Evolutionary conservation across 1,139 yeast species (phyloP), one percentile per base, ranked within the genome.

Genomic region (Pichia kudriavzevii): DNA sequence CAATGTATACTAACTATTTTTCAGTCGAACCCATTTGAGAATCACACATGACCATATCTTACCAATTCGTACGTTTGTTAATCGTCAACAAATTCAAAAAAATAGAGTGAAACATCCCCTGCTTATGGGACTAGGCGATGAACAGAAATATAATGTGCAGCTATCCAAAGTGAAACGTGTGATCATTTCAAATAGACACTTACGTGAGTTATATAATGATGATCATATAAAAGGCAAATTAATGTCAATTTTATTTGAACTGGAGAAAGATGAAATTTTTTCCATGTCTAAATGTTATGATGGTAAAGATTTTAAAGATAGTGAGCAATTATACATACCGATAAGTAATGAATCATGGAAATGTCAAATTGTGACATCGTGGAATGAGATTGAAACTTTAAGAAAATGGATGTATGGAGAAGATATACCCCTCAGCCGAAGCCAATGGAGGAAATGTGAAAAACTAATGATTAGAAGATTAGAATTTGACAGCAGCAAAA

Each of bases 291-390:
- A 5, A 11, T 18, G 15, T 16, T 22, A 30, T 22, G 32, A 20
- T 12, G n/a, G 12, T 7, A 22, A 22, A 14, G 19, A 26, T 7
- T 24, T 28, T n/a, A 35, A 30, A 16, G 40, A 36, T 19, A 31
- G 31, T 9, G 45, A 46, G 5, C 39, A 33, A 18, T 31, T 51
- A 14, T 39, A 39, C 18, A 29, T 54, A 5, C 53, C 52, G 2
- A 28, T 56, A 19, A 40, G 23, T 13, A 44, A 49, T 12, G 50
- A 48, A 3, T 46, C 46, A 5, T 55, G 60, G 59, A 46, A 46
- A 34, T 52, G 55, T 24, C 38, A 36, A 22, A 27, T 54, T 20
- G 38, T 44, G 13, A 44, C 52, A 11, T 34, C 41, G n/a, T 32
- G 43, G 45, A 33, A 31, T 10, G 49, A 49, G 12, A 43, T 47